Evolutionary conservation across 345 rosid genomes (phyloP).

Genomic region (Gossypium bickii): DNA sequence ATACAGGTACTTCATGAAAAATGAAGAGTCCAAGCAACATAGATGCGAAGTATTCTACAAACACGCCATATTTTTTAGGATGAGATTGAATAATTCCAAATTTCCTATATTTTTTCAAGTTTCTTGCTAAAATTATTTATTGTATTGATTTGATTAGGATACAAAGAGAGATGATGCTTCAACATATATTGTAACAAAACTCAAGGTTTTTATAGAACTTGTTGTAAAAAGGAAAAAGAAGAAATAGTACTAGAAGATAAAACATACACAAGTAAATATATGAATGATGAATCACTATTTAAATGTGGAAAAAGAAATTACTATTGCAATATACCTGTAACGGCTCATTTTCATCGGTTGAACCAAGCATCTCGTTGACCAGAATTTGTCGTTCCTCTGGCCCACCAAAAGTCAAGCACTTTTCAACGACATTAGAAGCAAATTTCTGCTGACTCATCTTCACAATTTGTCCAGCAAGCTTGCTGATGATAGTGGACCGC

Average conservation of each 20-base stretch:
- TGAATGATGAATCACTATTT: not conserved
- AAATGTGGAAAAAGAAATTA: not conserved
- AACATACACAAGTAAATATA: too few relatives aligned
- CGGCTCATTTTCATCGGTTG: constrained; percentile 92
- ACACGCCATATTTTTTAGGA: not conserved
- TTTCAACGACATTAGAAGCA: constrained; percentile 96
- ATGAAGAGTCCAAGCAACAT: not conserved
- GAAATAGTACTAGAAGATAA: not conserved
- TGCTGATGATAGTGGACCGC: constrained; percentile 61
- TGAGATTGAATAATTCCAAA: not conserved
- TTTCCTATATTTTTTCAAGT: not conserved
- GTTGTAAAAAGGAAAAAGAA: not conserved
- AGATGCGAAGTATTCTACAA: not conserved
- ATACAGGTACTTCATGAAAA: too few relatives aligned
- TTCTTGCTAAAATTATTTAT: constrained; percentile 1
- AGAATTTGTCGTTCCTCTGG: constrained; percentile 77
- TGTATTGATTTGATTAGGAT: not conserved
- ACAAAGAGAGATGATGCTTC: not conserved
- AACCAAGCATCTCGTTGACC: constrained; percentile 88
- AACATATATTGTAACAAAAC: not conserved
- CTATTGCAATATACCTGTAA: constrained; percentile 57
- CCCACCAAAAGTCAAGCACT: constrained; percentile 83
- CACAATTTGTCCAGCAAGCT: constrained; percentile 92
- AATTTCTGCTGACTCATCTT: constrained; percentile 97
- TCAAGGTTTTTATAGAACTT: not conserved